These are phyloP conservation scores for Sophora flavescens DNA, from an alignment of 306 rosid species.

Conservation along the genomic window DNA sequence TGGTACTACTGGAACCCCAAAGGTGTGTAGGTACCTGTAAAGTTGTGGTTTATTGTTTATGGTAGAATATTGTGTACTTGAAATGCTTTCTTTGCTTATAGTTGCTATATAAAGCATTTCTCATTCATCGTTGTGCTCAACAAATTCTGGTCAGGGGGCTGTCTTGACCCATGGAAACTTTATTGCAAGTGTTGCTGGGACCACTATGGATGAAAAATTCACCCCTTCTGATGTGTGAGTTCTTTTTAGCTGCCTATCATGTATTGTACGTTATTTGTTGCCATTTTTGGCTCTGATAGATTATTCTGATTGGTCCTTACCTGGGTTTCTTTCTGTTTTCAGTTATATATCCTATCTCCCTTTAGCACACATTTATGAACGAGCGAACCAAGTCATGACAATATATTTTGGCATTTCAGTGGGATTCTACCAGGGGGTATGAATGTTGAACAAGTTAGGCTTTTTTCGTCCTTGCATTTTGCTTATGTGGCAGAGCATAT, in stretches of 20 bases:
- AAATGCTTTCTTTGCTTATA: slow-evolving; percentile 36
- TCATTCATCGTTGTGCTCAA: slow-evolving; percentile 39
- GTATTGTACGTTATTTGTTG: background rate
- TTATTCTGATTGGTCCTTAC: slow-evolving; percentile 40
- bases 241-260: slow-evolving; percentile 29
- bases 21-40: slow-evolving; percentile 59
- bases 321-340: slow-evolving; percentile 52
- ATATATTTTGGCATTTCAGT: slow-evolving; percentile 84
- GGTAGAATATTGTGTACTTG: slow-evolving; percentile 20
- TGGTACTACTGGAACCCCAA: slow-evolving; percentile 99
- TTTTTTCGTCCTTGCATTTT: slow-evolving; percentile 37
- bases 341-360: slow-evolving; percentile 98
- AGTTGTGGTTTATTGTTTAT: slow-evolving; percentile 43
- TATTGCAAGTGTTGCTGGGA: slow-evolving; percentile 90
- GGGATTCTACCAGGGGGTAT: slow-evolving; percentile 99
- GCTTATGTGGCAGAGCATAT: background rate
- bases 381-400: slow-evolving; percentile 81
- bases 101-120: slow-evolving; percentile 24
- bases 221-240: slow-evolving; percentile 91
- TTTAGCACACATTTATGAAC: slow-evolving; percentile 96
- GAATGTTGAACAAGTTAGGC: slow-evolving; percentile 45
- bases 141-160: slow-evolving; percentile 78
- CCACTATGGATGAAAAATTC: slow-evolving; percentile 58
- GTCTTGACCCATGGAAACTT: slow-evolving; percentile 88
- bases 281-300: slow-evolving; percentile 31